Conservation (phyloP, 768 basidiomycete genomes). For the Collybia mongolica region DNA sequence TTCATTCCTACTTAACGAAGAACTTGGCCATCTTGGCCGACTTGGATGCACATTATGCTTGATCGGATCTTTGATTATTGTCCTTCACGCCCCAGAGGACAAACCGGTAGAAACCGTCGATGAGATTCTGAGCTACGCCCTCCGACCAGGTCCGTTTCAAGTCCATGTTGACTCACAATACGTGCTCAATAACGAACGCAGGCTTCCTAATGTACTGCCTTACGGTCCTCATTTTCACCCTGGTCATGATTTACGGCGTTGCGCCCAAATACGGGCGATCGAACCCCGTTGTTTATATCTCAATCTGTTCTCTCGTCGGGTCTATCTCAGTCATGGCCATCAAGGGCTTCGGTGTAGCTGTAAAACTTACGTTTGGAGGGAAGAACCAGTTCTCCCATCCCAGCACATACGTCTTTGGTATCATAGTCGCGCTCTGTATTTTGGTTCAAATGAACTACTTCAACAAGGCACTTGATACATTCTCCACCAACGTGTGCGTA, state of each 20-base stretch:
- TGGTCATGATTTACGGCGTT: slow-evolving; percentile 85
- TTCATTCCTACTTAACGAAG: slow-evolving; percentile 89
- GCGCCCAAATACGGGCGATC: slow-evolving; percentile 84
- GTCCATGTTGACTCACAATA: neutral
- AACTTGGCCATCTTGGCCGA: slow-evolving; percentile 90
- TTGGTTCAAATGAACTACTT: slow-evolving; percentile 94
- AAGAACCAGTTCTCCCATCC: slow-evolving; percentile 95
- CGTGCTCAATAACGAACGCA: slow-evolving; percentile 23
- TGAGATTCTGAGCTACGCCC: slow-evolving; percentile 87
- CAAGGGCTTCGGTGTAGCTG: slow-evolving; percentile 96
- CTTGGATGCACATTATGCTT: slow-evolving; percentile 83
- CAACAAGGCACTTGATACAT: slow-evolving; percentile 96
- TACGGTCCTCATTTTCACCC: slow-evolving; percentile 74
- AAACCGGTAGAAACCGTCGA: slow-evolving; percentile 91
- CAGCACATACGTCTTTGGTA: slow-evolving; percentile 94
- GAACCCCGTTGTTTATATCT: slow-evolving; percentile 90
- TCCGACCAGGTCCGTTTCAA: slow-evolving; percentile 74
- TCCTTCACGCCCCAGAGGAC: slow-evolving; percentile 96
- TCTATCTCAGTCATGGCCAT: slow-evolving; percentile 98
- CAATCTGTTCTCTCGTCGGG: slow-evolving; percentile 94
- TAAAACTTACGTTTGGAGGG: slow-evolving; percentile 90
- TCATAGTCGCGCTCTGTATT: slow-evolving; percentile 82
- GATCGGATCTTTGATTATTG: slow-evolving; percentile 89
- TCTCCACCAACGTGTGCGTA: slow-evolving; percentile 95
- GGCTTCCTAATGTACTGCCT: slow-evolving; percentile 92